A percentile compares a stretch with the other conserved stretches of the same genome.
phyloP scores from a whole-genome alignment of 352 stramenopile genomes.

The Aphanomyces invadans region DNA sequence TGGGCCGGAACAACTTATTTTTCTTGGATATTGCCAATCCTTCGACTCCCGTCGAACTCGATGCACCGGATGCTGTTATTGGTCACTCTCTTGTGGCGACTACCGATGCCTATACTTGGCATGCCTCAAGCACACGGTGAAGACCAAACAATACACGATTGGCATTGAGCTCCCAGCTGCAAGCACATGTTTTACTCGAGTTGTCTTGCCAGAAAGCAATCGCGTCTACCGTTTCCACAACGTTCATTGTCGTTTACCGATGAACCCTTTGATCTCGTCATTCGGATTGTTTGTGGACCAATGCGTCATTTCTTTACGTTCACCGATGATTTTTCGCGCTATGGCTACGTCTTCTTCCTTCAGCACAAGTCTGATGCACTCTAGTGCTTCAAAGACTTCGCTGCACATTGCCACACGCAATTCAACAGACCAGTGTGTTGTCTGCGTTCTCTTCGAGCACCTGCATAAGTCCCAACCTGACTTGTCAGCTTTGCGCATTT shows the following conservation, averaged over 20 bases:
- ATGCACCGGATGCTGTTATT: background rate
- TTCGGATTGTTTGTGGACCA: background rate
- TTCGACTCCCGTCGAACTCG: background rate
- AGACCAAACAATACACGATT: background rate
- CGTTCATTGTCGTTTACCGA: background rate
- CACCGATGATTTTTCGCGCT: constrained; percentile 3
- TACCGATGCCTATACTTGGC: background rate
- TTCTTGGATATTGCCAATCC: background rate
- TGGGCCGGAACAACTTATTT: background rate
- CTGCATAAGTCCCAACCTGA: background rate
- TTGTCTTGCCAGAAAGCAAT: constrained; percentile 1
- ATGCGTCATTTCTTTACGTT: constrained; percentile 4
- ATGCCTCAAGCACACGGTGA: background rate
- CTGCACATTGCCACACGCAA: background rate
- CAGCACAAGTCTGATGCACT: background rate
- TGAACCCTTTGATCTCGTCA: background rate
- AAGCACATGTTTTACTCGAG: background rate
- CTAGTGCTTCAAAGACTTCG: background rate
- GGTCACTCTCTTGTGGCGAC: background rate
- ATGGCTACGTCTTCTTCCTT: constrained; percentile 1
- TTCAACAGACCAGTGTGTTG: background rate
- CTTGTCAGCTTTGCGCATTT: background rate
- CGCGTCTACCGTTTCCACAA: background rate
- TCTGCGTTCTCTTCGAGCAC: background rate
- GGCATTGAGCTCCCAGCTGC: background rate